These are phyloP conservation scores for Globisporangium cederbergense DNA, from an alignment of 352 stramenopile species.

Conservation along the genomic window DNA sequence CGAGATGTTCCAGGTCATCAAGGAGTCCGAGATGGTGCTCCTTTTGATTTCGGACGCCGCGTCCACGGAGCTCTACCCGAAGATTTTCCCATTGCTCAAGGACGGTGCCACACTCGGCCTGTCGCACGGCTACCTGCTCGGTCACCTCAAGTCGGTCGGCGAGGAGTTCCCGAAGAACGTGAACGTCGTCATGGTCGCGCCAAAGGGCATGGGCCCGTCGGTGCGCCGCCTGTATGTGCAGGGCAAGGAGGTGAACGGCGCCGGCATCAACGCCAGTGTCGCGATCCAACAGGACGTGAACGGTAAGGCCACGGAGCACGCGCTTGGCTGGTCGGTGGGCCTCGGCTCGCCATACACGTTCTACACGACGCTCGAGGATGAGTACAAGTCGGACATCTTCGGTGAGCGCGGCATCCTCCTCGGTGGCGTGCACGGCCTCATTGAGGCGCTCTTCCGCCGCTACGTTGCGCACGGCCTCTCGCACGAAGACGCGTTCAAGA, in stretches of 20 bases:
- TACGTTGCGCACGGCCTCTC: conserved; percentile 94
- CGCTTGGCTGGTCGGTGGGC: conserved; percentile 95
- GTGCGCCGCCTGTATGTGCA: conserved; percentile 98
- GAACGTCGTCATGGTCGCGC: conserved; percentile 98
- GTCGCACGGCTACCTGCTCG: conserved; percentile 97
- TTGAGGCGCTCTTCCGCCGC: conserved; percentile 96
- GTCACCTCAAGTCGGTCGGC: conserved; percentile 94
- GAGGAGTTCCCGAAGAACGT: conserved; percentile 95
- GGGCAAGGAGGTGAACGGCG: conserved; percentile 97
- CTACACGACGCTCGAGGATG: conserved; percentile 93
- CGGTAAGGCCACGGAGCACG: conserved; percentile 92
- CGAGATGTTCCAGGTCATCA: conserved; percentile 96
- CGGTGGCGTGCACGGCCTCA: conserved; percentile 95
- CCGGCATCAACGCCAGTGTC: conserved; percentile 97
- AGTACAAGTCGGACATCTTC: conserved; percentile 99
- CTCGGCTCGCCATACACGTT: conserved; percentile 98
- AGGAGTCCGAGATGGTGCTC: conserved; percentile 96
- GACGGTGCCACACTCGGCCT: conserved; percentile 93
- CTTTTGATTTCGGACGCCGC: conserved; percentile 96
- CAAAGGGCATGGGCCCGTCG: conserved; percentile 97
- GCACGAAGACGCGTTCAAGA: conserved; percentile 94
- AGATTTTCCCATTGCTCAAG: conserved; percentile 97
- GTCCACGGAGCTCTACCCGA: conserved; percentile 94
- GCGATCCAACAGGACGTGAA: conserved; percentile 95
- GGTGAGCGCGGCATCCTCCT: conserved; percentile 97